A percentile compares a stretch with the other conserved stretches of the same genome.
Evolutionary conservation across 257 asterid species (phyloP).

Genomic region (Nicotiana paniculata): DNA sequence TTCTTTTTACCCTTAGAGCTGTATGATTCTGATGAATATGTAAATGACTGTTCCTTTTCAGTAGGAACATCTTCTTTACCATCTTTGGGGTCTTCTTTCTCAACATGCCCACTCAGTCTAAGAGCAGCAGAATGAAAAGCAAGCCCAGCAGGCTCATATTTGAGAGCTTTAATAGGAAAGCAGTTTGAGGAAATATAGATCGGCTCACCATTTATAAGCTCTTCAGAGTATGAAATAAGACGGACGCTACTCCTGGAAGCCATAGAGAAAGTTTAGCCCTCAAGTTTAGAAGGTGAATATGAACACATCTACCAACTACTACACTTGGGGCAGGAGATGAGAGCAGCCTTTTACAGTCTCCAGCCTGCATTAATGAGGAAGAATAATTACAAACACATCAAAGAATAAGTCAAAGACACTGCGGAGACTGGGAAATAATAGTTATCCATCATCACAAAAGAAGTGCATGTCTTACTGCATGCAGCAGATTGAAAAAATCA

Average conservation of each 20-base stretch:
- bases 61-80: constrained; percentile 29
- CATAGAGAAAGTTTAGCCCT: constrained; percentile 18
- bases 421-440: not conserved
- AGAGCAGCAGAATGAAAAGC: constrained; percentile 81
- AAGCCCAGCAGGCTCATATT: constrained; percentile 87
- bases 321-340: not conserved
- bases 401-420: not conserved
- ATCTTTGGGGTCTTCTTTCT: constrained; percentile 34
- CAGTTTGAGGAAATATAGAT: constrained; percentile 55
- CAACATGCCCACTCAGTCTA: constrained; percentile 51
- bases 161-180: constrained; percentile 57
- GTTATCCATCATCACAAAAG: not conserved
- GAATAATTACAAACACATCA: not conserved
- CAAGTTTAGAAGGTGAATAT: constrained; percentile 9
- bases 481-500: not conserved
- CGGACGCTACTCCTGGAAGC: constrained; percentile 35
- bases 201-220: constrained; percentile 64
- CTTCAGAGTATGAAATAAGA: constrained; percentile 55
- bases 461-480: not conserved
- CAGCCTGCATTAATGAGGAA: constrained; percentile 1
- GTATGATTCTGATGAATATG: constrained; percentile 65
- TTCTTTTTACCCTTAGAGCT: constrained; percentile 87
- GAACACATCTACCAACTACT: not conserved
- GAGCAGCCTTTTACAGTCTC: constrained; percentile 6
- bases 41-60: constrained; percentile 50